These are phyloP conservation scores for Heliosperma pusillum DNA, from an alignment of 148 eudicot species.

Conservation along the genomic window DNA sequence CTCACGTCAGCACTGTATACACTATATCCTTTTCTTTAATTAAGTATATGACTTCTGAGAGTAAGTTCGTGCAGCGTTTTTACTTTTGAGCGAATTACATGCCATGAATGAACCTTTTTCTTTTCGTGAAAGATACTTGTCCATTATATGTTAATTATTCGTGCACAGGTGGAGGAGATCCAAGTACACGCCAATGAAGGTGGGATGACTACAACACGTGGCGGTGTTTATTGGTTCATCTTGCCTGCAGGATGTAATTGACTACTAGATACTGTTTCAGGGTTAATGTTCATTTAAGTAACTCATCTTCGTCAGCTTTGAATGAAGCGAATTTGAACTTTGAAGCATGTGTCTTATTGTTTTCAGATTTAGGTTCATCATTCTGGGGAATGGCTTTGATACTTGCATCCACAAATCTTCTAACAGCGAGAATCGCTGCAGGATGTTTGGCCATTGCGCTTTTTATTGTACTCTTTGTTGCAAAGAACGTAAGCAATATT, in stretches of 20 bases:
- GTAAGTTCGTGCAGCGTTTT: too few species aligned
- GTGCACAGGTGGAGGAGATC: slow-evolving; percentile 77
- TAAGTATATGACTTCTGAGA: too few species aligned
- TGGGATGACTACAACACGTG: slow-evolving; percentile 81
- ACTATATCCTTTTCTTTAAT: too few species aligned
- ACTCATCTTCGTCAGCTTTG: not conserved
- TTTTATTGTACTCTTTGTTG: slow-evolving; percentile 74
- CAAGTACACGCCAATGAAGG: slow-evolving; percentile 88
- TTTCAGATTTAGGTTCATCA: slow-evolving; percentile 87
- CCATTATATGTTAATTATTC: not conserved
- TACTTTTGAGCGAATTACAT: not conserved
- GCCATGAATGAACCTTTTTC: not conserved
- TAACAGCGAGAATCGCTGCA: slow-evolving; percentile 89
- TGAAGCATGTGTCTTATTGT: not conserved
- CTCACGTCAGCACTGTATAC: too few species aligned
- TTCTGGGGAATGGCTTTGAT: slow-evolving; percentile 97
- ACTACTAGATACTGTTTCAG: not conserved
- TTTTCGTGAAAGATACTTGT: not conserved
- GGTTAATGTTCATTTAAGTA: not conserved
- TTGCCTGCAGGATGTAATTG: slow-evolving; percentile 90
- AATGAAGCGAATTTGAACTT: not conserved
- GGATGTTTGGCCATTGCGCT: slow-evolving; percentile 81
- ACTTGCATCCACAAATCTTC: slow-evolving; percentile 85
- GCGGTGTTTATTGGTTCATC: slow-evolving; percentile 87
- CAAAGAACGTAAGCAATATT: slow-evolving; percentile 66